Evolutionary conservation across 768 basidiomycete species (phyloP).

Genomic region (Podaxis sp.): DNA sequence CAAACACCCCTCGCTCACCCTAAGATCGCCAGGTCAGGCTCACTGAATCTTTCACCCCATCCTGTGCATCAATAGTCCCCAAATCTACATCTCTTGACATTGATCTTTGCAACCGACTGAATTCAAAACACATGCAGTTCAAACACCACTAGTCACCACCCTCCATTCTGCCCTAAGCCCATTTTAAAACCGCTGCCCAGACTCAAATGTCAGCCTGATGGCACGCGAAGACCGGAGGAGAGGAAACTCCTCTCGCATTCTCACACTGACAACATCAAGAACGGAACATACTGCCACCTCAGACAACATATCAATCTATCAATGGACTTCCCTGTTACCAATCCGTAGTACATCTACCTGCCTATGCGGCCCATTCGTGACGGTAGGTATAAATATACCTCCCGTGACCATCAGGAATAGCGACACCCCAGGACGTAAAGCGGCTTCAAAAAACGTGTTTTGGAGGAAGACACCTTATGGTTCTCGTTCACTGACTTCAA

Average conservation of each 20-base stretch:
- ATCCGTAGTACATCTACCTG: background rate
- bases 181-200: background rate
- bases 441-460: conserved; percentile 1
- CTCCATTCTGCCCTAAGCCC: background rate
- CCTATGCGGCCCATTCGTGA: background rate
- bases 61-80: background rate
- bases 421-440: conserved; percentile 4
- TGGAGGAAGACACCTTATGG: conserved; percentile 4
- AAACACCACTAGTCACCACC: too few species aligned
- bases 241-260: background rate
- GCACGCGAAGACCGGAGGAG: conserved; percentile 12
- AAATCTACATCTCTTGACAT: background rate
- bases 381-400: background rate
- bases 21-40: too few species aligned
- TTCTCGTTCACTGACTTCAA: background rate
- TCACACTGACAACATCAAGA: conserved; percentile 1
- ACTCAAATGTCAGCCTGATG: background rate
- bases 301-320: background rate
- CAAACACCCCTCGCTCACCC: too few species aligned
- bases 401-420: background rate
- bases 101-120: background rate
- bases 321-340: background rate
- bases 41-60: too few species aligned
- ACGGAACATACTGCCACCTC: conserved; percentile 4
- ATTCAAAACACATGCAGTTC: too few species aligned